Evolutionary conservation across 1,284 basidiomycete genomes (phyloP).

Genomic region (Papiliotrema fonsecae): DNA sequence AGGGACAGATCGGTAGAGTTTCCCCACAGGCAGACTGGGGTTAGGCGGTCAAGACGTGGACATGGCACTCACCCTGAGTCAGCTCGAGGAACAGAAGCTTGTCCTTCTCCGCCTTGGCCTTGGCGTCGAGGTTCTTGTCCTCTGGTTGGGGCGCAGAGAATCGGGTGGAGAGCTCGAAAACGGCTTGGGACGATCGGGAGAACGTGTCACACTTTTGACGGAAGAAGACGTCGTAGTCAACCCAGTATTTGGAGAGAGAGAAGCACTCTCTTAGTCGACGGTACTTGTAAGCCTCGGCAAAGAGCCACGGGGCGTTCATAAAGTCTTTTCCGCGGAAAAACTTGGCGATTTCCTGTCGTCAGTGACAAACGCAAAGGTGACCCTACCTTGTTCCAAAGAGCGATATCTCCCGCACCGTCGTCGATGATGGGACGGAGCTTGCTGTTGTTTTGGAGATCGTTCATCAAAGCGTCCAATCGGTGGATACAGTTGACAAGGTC

Average conservation of each 20-base stretch:
- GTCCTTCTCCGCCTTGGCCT: conserved; percentile 66
- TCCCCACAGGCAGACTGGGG: conserved; percentile 81
- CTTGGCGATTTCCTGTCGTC: conserved; percentile 67
- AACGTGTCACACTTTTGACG: conserved; percentile 95
- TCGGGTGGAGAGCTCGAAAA: conserved; percentile 89
- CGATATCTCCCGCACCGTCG: conserved; percentile 88
- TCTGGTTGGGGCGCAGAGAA: conserved; percentile 81
- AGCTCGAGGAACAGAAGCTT: conserved; percentile 89
- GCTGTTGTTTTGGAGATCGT: conserved; percentile 69
- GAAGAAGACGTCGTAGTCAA: conserved; percentile 75
- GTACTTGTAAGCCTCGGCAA: conserved; percentile 98
- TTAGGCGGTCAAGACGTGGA: conserved; percentile 4
- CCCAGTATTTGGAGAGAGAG: conserved; percentile 87
- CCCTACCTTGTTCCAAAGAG: conserved; percentile 84
- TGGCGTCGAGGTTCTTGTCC: conserved; percentile 55
- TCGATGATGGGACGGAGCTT: conserved; percentile 82
- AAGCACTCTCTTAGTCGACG: conserved; percentile 93
- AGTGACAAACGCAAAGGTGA: neutral
- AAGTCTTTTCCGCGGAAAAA: conserved; percentile 95
- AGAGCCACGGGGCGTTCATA: conserved; percentile 91
- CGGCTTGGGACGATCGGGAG: conserved; percentile 83
- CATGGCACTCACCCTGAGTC: conserved; percentile 61
- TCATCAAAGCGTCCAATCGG: conserved; percentile 77
- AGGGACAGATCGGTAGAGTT: conserved; percentile 96
- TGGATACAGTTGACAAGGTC: conserved; percentile 86